Conservation (phyloP, 148 eudicot species). For the Polygonum maritimum region DNA sequence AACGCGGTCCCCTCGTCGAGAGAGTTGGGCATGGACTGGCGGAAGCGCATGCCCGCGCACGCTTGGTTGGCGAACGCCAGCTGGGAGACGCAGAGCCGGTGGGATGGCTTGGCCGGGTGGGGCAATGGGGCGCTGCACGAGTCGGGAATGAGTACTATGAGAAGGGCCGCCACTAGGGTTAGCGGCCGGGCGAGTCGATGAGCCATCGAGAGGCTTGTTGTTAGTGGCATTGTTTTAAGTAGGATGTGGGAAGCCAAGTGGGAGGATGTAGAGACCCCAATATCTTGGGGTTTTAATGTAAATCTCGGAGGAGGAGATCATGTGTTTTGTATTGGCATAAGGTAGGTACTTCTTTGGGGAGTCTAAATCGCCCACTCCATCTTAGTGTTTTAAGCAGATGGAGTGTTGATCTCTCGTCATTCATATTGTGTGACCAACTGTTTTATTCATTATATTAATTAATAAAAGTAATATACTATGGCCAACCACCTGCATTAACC, state of each 20-base stretch:
- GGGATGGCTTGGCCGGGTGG: neutral
- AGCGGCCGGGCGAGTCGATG: neutral
- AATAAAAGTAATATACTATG: too few species aligned
- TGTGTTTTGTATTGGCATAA: neutral
- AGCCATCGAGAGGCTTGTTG: too few species aligned
- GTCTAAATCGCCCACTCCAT: neutral
- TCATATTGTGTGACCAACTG: neutral
- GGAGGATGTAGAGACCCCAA: too few species aligned
- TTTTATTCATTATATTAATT: too few species aligned
- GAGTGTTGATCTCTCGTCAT: neutral
- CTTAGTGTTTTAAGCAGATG: neutral
- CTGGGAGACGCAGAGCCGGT: conserved; percentile 29
- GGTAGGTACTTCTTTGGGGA: neutral
- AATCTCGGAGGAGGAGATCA: neutral
- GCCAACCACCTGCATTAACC: neutral
- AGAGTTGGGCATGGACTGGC: conserved; percentile 15
- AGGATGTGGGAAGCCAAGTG: too few species aligned
- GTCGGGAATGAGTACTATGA: neutral
- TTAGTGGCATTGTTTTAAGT: too few species aligned
- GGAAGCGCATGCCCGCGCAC: conserved; percentile 24
- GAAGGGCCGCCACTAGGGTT: neutral
- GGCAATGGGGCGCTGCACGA: neutral
- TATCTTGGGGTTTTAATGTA: neutral
- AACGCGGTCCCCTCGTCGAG: neutral
- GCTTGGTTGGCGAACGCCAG: conserved; percentile 40